These are phyloP conservation scores for Polygonum maritimum DNA, from an alignment of 148 eudicot genomes.

Conservation along the genomic window DNA sequence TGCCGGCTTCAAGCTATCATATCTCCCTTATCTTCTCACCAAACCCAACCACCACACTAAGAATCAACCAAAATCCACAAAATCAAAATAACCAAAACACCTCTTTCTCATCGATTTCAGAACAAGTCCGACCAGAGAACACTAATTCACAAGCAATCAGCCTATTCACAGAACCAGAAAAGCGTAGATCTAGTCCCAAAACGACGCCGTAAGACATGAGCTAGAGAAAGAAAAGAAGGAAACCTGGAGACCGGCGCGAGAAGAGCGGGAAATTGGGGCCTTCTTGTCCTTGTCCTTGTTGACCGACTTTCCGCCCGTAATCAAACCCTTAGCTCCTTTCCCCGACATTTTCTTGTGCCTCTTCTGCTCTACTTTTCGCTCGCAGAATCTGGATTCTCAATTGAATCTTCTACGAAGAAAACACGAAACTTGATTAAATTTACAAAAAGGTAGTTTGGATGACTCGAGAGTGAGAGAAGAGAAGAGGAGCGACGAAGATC, in stretches of 20 bases:
- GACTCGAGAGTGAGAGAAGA: background rate
- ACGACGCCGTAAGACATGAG: background rate
- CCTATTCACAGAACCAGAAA: background rate
- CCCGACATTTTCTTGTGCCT: constrained; percentile 20
- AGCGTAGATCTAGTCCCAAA: background rate
- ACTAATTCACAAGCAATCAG: background rate
- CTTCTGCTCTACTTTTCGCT: background rate
- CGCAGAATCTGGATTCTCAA: background rate
- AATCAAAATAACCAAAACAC: background rate
- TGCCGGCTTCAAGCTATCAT: background rate
- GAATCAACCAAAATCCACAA: background rate
- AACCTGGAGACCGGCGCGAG: constrained; percentile 85
- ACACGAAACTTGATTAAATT: background rate
- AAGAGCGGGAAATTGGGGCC: constrained; percentile 58
- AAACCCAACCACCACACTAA: background rate
- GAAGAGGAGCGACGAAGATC: background rate
- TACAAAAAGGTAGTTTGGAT: background rate
- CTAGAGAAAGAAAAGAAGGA: background rate
- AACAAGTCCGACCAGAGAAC: background rate
- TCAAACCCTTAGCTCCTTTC: constrained; percentile 70
- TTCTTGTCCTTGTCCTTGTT: constrained; percentile 60
- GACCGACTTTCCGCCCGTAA: constrained; percentile 29
- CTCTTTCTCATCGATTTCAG: background rate
- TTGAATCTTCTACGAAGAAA: background rate
- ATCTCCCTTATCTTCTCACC: background rate